phyloP scores from a whole-genome alignment of 2,329 filamentous ascomycete genomes.

The Hymenotorrendiella dingleyae region DNA sequence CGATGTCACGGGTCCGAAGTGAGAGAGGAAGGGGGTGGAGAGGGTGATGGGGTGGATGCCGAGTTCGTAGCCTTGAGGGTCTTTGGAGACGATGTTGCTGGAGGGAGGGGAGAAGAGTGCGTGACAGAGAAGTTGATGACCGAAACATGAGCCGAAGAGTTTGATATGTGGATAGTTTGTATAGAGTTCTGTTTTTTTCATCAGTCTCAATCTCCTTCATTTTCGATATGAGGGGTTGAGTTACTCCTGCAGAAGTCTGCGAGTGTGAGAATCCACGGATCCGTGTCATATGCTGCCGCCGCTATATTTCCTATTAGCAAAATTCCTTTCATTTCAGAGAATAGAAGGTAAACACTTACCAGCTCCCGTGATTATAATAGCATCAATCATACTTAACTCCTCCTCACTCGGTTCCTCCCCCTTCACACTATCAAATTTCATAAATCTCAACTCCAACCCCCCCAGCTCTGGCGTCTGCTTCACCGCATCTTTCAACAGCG shows the following conservation, averaged over 20 bases:
- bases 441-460: constrained; percentile 20
- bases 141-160: constrained; percentile 40
- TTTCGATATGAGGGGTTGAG: too few species aligned
- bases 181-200: constrained; percentile 19
- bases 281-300: constrained; percentile 15
- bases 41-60: constrained; percentile 28
- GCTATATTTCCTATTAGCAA: constrained; percentile 2
- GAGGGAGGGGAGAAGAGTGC: constrained; percentile 28
- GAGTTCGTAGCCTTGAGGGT: constrained; percentile 30
- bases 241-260: constrained; percentile 27
- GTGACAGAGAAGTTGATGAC: constrained; percentile 37
- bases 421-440: constrained; percentile 32
- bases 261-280: constrained; percentile 12
- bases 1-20: constrained; percentile 13
- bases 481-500: constrained; percentile 11
- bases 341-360: constrained; percentile 12
- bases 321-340: background rate
- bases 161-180: constrained; percentile 26
- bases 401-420: constrained; percentile 31
- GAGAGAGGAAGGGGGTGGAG: constrained; percentile 18
- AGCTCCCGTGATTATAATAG: constrained; percentile 36
- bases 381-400: constrained; percentile 29
- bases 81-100: constrained; percentile 8
- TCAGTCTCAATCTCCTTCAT: too few species aligned
- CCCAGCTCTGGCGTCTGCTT: background rate